Conservation (phyloP, 129 eudicot species). For the Tanacetum coccineum region DNA sequence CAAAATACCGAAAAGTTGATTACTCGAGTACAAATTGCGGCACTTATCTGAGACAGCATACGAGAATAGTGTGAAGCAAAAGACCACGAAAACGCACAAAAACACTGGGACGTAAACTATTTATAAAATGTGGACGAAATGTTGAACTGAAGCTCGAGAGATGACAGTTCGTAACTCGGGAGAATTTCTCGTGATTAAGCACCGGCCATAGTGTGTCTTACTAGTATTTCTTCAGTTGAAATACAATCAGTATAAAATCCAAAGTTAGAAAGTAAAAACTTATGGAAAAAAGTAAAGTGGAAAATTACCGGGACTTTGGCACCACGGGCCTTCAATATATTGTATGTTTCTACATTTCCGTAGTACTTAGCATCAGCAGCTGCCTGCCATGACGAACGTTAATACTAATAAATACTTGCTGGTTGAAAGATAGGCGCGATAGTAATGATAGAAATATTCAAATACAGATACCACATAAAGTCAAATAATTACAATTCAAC, state of each 20-base stretch:
- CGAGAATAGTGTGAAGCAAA: no score
- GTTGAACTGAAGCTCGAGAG: conserved; percentile 84
- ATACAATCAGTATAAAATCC: conserved; percentile 19
- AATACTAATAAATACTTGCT: conserved; percentile 2
- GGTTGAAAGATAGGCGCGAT: neutral
- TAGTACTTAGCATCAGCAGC: conserved; percentile 98
- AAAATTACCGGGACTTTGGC: conserved; percentile 80
- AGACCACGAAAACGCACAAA: no score
- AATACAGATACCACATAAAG: neutral
- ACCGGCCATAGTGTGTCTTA: conserved; percentile 90
- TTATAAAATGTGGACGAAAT: no score
- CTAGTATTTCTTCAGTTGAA: conserved; percentile 61
- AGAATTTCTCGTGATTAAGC: conserved; percentile 91
- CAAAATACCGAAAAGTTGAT: no score
- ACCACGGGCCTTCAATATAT: conserved; percentile 89
- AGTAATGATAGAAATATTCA: neutral
- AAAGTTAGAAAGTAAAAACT: neutral
- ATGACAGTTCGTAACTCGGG: conserved; percentile 99
- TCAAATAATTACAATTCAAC: conserved; percentile 2
- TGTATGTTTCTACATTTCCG: conserved; percentile 70
- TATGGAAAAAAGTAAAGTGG: neutral
- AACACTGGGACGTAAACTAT: conserved; percentile 66
- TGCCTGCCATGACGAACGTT: conserved; percentile 49
- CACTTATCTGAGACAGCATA: no score
- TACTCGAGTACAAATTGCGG: no score